A percentile compares a stretch with the other conserved stretches of the same genome.
These are phyloP conservation scores for Penicillium herquei DNA, from an alignment of 495 filamentous ascomycete genomes.

Conservation along the genomic window DNA sequence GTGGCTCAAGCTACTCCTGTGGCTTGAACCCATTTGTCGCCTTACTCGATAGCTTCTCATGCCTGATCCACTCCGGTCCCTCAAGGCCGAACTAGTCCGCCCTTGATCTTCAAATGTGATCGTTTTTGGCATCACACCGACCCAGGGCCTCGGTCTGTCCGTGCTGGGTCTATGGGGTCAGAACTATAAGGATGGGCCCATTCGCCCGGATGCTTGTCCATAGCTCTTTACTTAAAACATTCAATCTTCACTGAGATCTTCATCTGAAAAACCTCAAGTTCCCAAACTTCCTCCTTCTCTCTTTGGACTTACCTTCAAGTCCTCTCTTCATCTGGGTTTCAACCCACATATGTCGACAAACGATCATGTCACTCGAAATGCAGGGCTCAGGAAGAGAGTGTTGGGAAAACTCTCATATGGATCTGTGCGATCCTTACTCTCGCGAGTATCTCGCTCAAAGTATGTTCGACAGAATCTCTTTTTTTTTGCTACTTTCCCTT, in stretches of 20 bases:
- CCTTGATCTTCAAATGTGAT: constrained; percentile 33
- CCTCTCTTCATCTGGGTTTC: constrained; percentile 1
- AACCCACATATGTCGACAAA: constrained; percentile 25
- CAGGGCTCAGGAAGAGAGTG: constrained; percentile 38
- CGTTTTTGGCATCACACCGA: constrained; percentile 19
- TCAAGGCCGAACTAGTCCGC: constrained; percentile 31
- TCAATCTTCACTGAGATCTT: background rate
- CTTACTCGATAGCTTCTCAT: constrained; percentile 23
- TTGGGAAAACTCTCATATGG: constrained; percentile 38
- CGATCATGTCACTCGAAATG: constrained; percentile 36
- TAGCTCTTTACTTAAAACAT: background rate
- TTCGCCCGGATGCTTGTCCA: background rate
- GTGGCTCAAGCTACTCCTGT: constrained; percentile 27
- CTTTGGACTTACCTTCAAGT: background rate
- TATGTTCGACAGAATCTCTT: constrained; percentile 20
- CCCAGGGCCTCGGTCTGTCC: constrained; percentile 23
- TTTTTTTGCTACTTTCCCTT: background rate
- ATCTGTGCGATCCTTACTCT: constrained; percentile 30
- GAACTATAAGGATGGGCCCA: constrained; percentile 20
- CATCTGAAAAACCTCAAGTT: too few relatives aligned
- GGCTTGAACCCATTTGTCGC: constrained; percentile 14
- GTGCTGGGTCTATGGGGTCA: constrained; percentile 1
- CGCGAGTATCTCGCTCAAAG: constrained; percentile 31
- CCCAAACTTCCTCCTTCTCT: too few relatives aligned
- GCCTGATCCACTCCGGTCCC: constrained; percentile 14